Evolutionary conservation across 768 basidiomycete genomes (phyloP).

Genomic region (Pleurotus giganteus): DNA sequence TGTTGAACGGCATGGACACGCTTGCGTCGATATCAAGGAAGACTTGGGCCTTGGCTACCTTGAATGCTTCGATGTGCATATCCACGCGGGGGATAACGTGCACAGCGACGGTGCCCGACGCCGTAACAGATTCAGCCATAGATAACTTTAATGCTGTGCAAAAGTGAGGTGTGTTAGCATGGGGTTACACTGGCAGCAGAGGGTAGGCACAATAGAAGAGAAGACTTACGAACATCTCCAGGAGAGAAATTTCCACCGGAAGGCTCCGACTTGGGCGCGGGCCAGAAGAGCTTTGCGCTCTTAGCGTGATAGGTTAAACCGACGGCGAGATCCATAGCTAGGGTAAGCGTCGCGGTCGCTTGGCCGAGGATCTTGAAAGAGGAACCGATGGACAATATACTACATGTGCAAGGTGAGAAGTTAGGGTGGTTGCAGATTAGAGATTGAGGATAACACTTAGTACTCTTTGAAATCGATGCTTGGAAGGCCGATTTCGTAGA

Average conservation of each 20-base stretch:
- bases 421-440: background rate
- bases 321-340: slow-evolving; percentile 28
- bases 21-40: slow-evolving; percentile 24
- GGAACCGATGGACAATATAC: slow-evolving; percentile 39
- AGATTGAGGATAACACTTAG: background rate
- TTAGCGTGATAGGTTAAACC: slow-evolving; percentile 29
- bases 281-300: slow-evolving; percentile 34
- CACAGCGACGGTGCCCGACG: slow-evolving; percentile 26
- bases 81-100: slow-evolving; percentile 32
- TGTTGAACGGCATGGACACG: slow-evolving; percentile 17
- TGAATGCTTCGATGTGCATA: slow-evolving; percentile 13
- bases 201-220: background rate
- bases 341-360: slow-evolving; percentile 24
- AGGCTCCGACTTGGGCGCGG: slow-evolving; percentile 19
- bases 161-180: background rate
- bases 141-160: slow-evolving; percentile 27
- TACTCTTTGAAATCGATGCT: slow-evolving; percentile 28
- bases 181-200: background rate
- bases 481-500: slow-evolving; percentile 32
- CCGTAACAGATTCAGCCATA: slow-evolving; percentile 24
- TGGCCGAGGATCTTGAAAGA: slow-evolving; percentile 32
- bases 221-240: slow-evolving; percentile 26
- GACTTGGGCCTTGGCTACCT: slow-evolving; percentile 15
- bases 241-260: slow-evolving; percentile 25
- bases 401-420: slow-evolving; percentile 5